Evolutionary conservation across 129 eudicot genomes (phyloP).

Genomic region (Erigeron canadensis): DNA sequence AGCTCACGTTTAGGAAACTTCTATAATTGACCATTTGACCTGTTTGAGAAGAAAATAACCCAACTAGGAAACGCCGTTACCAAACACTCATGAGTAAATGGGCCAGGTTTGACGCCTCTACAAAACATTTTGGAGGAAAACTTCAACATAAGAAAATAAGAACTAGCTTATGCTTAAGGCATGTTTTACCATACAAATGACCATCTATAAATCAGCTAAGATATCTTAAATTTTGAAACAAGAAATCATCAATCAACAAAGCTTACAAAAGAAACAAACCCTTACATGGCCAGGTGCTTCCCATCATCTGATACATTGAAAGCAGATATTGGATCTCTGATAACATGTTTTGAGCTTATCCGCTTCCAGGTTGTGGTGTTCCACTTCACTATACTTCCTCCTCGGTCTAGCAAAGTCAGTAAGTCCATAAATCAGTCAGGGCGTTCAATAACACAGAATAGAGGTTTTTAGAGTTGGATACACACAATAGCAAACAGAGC

Average conservation of each 20-base stretch:
- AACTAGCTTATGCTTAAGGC: neutral
- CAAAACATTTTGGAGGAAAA: neutral
- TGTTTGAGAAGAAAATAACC: too few relatives aligned
- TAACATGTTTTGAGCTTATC: slow-evolving; percentile 52
- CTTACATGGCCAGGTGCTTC: slow-evolving; percentile 75
- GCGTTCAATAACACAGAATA: too few relatives aligned
- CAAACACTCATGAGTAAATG: too few relatives aligned
- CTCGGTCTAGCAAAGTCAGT: slow-evolving; percentile 46
- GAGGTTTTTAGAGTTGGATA: too few relatives aligned
- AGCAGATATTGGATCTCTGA: slow-evolving; percentile 66
- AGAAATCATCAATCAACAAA: neutral
- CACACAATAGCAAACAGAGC: too few relatives aligned
- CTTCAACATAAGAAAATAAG: neutral
- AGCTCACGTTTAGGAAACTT: too few relatives aligned
- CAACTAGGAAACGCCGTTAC: too few relatives aligned
- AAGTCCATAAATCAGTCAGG: neutral
- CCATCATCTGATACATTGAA: slow-evolving; percentile 73
- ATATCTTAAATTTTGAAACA: neutral
- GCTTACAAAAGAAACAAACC: slow-evolving; percentile 13
- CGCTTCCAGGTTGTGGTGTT: slow-evolving; percentile 73
- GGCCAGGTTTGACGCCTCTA: neutral
- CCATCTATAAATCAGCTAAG: neutral
- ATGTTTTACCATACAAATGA: neutral
- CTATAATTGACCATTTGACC: too few relatives aligned
- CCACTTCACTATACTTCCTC: slow-evolving; percentile 74